Evolutionary conservation across 805 yeast species (phyloP), one percentile per base, ranked within the genome.

Genomic region (Saturnispora mendoncae): DNA sequence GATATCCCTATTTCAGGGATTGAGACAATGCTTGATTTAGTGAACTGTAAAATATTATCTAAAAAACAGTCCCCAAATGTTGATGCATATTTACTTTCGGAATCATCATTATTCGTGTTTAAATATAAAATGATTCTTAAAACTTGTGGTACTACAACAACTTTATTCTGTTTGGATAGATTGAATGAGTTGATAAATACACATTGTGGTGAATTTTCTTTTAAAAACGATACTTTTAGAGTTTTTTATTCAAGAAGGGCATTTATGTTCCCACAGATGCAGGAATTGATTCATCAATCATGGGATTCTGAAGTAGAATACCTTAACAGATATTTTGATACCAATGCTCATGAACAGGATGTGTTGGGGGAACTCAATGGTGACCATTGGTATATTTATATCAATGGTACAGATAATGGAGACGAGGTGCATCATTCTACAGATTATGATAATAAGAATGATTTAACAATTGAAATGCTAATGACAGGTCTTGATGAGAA

Each of bases 121-220:
- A 78, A 84, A 15, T 88, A 87, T 62, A 86, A 84, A 59, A 53
- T 92, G 47, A 78, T 90, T 38, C 69, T 90, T 56, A 90, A 90
- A 61, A 90, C 98, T 4, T 90, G 98, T 60, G 98, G 98, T 6
- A 88, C 97, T 4, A 90, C 97, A 1, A 86, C 95, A 1, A 81
- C 95, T 1, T 69, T 90, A 43, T 73, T 77, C 19, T 90, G 96
- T 50, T 61, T 90, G 21, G 76, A 75, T 21, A 70, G 74, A 38
- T 62, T 90, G 38, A 74, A 84, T 46, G 73, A 74, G 36, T 54
- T 73, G 26, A 71, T 77, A 3, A 51, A 58, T 14, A 46, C 56
- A 4, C 65, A 66, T 42, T 60, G 74, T 33, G 56, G 57, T 46
- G 63, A 76, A 76, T 32, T 35, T 8, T 57, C 68, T 50, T 45